A percentile compares a stretch with the other conserved stretches of the same genome.
Conservation (phyloP, 345 rosid species). For the Pistacia vera region DNA sequence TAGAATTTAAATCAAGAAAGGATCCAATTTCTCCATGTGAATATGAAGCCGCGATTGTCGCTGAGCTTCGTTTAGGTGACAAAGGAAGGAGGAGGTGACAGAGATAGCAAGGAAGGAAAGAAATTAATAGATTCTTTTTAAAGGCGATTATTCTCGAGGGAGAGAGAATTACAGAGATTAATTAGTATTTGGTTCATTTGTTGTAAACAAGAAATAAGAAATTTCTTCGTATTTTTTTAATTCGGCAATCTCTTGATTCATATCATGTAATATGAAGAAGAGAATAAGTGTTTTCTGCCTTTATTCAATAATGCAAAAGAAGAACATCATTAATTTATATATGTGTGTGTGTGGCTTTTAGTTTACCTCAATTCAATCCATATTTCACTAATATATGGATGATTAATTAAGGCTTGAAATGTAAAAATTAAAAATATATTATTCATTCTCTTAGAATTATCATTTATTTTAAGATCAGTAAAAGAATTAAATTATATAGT, state of each 20-base stretch:
- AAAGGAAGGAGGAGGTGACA: neutral
- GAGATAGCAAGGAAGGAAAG: neutral
- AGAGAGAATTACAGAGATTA: neutral
- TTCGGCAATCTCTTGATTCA: neutral
- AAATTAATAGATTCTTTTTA: neutral
- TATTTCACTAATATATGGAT: too few species aligned
- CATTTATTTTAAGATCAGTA: too few species aligned
- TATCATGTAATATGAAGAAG: neutral
- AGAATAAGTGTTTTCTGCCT: neutral
- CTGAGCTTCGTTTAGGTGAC: slow-evolving; percentile 2
- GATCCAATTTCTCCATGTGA: neutral
- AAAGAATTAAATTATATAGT: too few species aligned
- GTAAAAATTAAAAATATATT: too few species aligned
- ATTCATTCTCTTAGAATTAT: too few species aligned
- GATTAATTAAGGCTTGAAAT: too few species aligned
- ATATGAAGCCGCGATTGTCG: neutral
- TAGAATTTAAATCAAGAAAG: too few species aligned
- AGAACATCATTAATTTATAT: too few species aligned
- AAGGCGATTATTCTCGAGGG: neutral
- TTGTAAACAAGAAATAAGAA: slow-evolving; percentile 3
- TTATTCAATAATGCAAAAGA: neutral
- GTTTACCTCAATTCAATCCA: too few species aligned
- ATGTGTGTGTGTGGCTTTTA: too few species aligned
- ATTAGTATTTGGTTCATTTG: slow-evolving; percentile 12
- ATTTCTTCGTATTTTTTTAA: neutral